Evolutionary conservation across 2,329 filamentous ascomycete species (phyloP).

Genomic region (Neofusicoccum ribis): DNA sequence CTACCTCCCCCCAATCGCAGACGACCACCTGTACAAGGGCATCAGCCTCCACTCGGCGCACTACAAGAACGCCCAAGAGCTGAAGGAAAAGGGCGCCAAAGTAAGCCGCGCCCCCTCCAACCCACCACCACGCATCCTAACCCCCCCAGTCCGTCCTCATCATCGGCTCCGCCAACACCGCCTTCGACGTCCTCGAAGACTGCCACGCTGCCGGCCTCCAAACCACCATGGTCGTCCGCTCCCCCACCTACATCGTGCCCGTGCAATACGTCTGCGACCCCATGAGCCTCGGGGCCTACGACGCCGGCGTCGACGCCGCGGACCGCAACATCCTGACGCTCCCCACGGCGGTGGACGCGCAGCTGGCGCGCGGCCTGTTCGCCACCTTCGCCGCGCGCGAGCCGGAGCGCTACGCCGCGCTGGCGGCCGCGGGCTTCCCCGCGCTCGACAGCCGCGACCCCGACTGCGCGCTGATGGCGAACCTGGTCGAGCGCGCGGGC

Average conservation of each 20-base stretch:
- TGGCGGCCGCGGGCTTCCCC: constrained; percentile 47
- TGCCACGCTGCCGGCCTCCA: constrained; percentile 45
- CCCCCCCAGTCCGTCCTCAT: constrained; percentile 40
- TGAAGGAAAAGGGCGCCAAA: constrained; percentile 26
- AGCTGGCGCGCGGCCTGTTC: constrained; percentile 29
- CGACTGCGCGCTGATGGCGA: constrained; percentile 24
- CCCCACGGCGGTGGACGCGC: not conserved
- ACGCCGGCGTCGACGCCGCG: constrained; percentile 30
- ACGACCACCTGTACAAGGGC: constrained; percentile 27
- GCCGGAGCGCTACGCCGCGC: constrained; percentile 42
- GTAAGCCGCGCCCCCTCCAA: constrained; percentile 21
- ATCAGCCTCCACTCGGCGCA: constrained; percentile 28
- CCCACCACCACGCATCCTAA: not conserved
- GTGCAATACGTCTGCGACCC: constrained; percentile 28
- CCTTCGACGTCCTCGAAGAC: constrained; percentile 52
- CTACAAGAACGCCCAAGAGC: constrained; percentile 25
- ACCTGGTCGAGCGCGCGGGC: constrained; percentile 41
- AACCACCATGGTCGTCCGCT: constrained; percentile 50
- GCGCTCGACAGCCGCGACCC: constrained; percentile 36
- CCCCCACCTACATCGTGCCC: constrained; percentile 41
- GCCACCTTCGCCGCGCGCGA: constrained; percentile 33
- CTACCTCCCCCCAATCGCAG: constrained; percentile 26
- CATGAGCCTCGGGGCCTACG: constrained; percentile 27
- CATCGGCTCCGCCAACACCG: constrained; percentile 51
- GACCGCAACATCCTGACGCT: constrained; percentile 22